phyloP scores from a whole-genome alignment of 129 eudicot genomes.

The Pseudognaphalium luteoalbum region DNA sequence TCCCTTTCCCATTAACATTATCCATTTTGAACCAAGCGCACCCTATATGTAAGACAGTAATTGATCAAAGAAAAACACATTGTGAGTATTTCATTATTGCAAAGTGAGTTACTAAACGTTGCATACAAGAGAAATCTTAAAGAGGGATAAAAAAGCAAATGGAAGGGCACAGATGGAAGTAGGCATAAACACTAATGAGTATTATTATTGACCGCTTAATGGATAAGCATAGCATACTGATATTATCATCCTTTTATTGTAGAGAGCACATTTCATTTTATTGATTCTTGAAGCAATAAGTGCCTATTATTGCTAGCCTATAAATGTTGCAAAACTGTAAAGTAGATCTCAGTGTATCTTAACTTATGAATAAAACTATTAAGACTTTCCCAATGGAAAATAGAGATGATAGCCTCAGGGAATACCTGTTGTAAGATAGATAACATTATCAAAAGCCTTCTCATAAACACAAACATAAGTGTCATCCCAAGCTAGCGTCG shows the following conservation, averaged over 20 bases:
- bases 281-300: background rate
- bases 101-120: background rate
- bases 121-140: background rate
- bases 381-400: background rate
- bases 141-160: background rate
- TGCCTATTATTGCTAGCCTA: background rate
- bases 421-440: conserved; percentile 62
- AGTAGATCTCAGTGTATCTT: background rate
- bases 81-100: background rate
- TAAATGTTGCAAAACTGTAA: background rate
- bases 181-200: background rate
- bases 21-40: too few species aligned
- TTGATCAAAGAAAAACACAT: background rate
- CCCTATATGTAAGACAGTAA: background rate
- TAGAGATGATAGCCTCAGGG: conserved; percentile 35
- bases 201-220: background rate
- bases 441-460: conserved; percentile 58
- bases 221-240: background rate
- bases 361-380: background rate
- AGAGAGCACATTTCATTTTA: background rate
- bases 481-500: conserved; percentile 67
- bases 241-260: background rate
- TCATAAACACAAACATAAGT: conserved; percentile 42
- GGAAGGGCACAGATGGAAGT: background rate
- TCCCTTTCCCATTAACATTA: too few species aligned